phyloP scores from a whole-genome alignment of 1,284 basidiomycete species.

The Sporisorium exsertum region DNA sequence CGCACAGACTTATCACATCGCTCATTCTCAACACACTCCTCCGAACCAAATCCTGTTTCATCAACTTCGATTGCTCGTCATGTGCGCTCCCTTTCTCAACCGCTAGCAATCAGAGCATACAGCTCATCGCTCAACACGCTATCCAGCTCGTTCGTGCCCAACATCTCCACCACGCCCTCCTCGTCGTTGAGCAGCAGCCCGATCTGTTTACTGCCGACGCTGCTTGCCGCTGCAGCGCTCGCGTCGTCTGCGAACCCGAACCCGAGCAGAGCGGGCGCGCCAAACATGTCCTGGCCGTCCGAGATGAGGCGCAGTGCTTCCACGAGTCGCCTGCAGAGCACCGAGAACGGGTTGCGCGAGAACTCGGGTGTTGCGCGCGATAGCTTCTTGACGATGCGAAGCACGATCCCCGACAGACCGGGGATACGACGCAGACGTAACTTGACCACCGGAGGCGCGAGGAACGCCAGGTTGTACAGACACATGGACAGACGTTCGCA shows the following conservation, averaged over 20 bases:
- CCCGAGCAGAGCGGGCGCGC: constrained; percentile 72
- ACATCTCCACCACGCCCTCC: constrained; percentile 46
- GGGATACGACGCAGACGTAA: constrained; percentile 75
- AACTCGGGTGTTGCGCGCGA: constrained; percentile 73
- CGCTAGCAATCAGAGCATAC: constrained; percentile 41
- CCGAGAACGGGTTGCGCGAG: constrained; percentile 74
- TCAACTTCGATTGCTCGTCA: neutral
- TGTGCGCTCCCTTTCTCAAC: constrained; percentile 5
- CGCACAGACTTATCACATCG: neutral
- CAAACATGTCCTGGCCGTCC: constrained; percentile 80
- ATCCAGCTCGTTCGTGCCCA: constrained; percentile 45
- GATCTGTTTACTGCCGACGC: constrained; percentile 19
- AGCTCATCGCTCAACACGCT: constrained; percentile 36
- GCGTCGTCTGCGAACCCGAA: constrained; percentile 41
- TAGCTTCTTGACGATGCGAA: constrained; percentile 71
- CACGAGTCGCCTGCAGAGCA: constrained; percentile 80
- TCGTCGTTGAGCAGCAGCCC: constrained; percentile 44
- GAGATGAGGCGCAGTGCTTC: constrained; percentile 88
- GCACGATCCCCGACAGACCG: constrained; percentile 70
- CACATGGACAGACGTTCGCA: constrained; percentile 82
- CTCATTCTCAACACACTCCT: neutral
- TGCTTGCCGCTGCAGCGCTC: constrained; percentile 2
- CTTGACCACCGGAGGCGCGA: constrained; percentile 81
- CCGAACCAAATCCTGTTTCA: neutral
- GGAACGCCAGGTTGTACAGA: constrained; percentile 86